phyloP scores from a whole-genome alignment of 371 early-diverging fungal genomes.

The Mortierella polycephala region DNA sequence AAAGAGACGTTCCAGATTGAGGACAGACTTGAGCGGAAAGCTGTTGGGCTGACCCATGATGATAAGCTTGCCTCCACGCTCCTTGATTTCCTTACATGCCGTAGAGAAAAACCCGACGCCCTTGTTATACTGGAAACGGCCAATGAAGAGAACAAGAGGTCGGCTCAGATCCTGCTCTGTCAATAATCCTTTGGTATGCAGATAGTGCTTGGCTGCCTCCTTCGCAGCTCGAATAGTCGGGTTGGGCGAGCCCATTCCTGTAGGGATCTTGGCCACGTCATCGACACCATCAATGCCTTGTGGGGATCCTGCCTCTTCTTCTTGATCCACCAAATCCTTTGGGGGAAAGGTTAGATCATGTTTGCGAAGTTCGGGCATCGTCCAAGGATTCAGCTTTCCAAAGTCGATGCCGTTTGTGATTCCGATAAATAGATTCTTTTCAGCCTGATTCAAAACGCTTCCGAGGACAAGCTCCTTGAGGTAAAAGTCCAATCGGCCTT shows the following conservation, averaged over 20 bases:
- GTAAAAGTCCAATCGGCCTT: constrained; percentile 67
- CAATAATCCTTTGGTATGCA: constrained; percentile 60
- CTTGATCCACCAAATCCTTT: constrained; percentile 43
- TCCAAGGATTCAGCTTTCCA: constrained; percentile 64
- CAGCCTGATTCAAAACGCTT: constrained; percentile 61
- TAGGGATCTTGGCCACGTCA: constrained; percentile 5
- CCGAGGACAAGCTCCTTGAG: constrained; percentile 72
- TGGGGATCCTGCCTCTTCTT: constrained; percentile 9
- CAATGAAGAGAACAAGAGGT: constrained; percentile 68
- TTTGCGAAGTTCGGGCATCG: constrained; percentile 51
- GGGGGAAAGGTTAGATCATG: constrained; percentile 58
- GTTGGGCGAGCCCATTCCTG: constrained; percentile 39
- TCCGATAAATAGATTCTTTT: constrained; percentile 64
- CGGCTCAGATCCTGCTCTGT: constrained; percentile 57
- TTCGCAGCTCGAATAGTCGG: constrained; percentile 58
- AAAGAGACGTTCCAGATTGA: constrained; percentile 55
- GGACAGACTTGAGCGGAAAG: constrained; percentile 60
- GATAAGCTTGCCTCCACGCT: constrained; percentile 62
- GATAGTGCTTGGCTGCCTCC: constrained; percentile 63
- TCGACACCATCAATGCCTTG: neutral
- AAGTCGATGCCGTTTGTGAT: constrained; percentile 74
- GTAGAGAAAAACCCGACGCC: constrained; percentile 64
- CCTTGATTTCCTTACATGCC: constrained; percentile 55
- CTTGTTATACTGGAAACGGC: constrained; percentile 73
- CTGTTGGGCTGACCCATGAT: constrained; percentile 73